Evolutionary conservation across 257 asterid genomes (phyloP), one percentile per base, ranked within the genome.

Genomic region (Datura wrightii): DNA sequence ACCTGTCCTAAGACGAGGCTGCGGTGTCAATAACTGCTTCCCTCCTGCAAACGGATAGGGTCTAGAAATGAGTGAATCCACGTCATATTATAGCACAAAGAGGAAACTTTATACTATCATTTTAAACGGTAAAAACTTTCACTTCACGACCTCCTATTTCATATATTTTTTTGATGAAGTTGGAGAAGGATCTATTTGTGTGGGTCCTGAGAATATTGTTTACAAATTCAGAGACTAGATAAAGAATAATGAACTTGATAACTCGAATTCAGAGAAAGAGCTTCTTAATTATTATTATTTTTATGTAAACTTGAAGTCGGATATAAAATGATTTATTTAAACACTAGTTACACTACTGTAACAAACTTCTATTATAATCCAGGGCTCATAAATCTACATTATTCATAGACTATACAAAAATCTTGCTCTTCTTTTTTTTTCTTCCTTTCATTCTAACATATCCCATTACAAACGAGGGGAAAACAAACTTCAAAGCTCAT

Each of bases 1-100:
- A 55, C 98, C 99, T 4, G 99, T 93, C 90, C 99, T 91, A 44
- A 96, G 92, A 46, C 96, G 98, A 72, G 99, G 99, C 90, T 96
- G 99, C 24, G 98, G 99, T 62, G 99, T 96, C 86, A 94, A 90
- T 69, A 96, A 92, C 90, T 85, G 89, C 86, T 94, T 96, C 8
- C 97, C 94, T 82, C 89, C 99, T 95, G 86, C 86, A 74, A 10
- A 60, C n/a, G 70, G 55, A 72, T 58, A 84, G n/a, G 54, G 36
- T 41, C 16, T 10, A 65, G 15, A 14, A 53, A 34, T 78, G 82
- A 78, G 63, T 52, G 18, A 52, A 0, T 34, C 82, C 52, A 14
- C 52, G 63, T 15, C 62, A 78, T 4, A 34, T 78, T 52, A 78
- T 34, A 6, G 41, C 60, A 14, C 34, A 34, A 34, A 78, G 16